Conservation (phyloP, 495 filamentous ascomycete species). For the Lophium mytilinum region DNA sequence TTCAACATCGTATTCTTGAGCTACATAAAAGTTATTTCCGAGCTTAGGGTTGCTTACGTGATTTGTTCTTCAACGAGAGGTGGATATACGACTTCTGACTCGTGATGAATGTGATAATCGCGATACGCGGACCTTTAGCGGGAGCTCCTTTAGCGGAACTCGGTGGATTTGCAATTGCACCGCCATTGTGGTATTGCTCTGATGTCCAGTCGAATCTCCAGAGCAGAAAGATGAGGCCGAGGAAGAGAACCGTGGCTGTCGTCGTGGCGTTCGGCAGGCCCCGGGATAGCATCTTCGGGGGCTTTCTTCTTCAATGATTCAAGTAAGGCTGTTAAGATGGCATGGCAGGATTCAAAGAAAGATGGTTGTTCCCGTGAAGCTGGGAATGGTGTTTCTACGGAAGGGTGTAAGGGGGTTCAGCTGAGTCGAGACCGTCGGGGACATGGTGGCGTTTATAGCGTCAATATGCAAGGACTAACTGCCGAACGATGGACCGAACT, state of each 20-base stretch:
- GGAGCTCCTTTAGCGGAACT: background rate
- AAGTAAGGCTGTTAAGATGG: no score
- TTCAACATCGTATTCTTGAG: background rate
- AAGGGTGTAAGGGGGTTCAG: no score
- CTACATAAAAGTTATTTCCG: background rate
- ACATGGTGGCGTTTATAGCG: no score
- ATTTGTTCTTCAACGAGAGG: conserved; percentile 23
- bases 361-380: no score
- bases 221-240: background rate
- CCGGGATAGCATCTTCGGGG: background rate
- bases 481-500: no score
- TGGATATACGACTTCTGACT: conserved; percentile 22
- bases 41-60: conserved; percentile 10
- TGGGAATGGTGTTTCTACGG: no score
- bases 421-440: no score
- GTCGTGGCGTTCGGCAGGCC: background rate
- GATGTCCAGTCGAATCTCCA: background rate
- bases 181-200: background rate
- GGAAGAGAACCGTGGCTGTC: background rate
- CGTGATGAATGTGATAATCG: conserved; percentile 23
- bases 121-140: conserved; percentile 4
- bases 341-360: no score
- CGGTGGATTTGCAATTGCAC: background rate
- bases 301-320: no score
- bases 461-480: no score